Base-by-base conservation (phyloP, 2,329 filamentous ascomycete genomes). In the Parascedosporium putredinis region DNA sequence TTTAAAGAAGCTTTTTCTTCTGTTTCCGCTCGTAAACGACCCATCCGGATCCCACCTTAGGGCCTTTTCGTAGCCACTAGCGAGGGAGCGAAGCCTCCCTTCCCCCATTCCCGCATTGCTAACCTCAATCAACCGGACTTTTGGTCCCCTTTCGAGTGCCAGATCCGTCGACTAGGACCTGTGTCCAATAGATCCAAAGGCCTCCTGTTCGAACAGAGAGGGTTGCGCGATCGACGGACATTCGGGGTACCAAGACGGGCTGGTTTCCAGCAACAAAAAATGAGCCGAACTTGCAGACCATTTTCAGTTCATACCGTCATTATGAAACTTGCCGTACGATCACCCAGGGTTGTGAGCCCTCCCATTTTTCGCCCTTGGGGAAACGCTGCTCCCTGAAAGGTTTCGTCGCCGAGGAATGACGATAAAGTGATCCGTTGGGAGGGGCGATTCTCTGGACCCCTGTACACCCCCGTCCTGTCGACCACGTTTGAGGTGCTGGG, bases 401-500 rank as follows among this genome's bases (percentile, higher is more conserved):
- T 36, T 9, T 9, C 7, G 33, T 36, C 33, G 8, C 33, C 10
- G 38, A 20, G 23, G 38, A 42, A 42, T 42, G 38, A 42, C 16
- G 20, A 23, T 20, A 10, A 20, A 22, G 20, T 42, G 38, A 42
- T 42, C 20, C 38, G 12, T 20, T 12, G 16, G 20, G 38, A 42
- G 38, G 38, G 38, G 38, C 23, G 20, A 20, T 16, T 42, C 23
- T 20, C 14, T 10, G 5, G 20, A 42, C 38, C 16, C 18, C 20
- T 2, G 16, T 20, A 22, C 38, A 14, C 38, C 7, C 18, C 38
- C 38, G 20, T 42, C n/a, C 36, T 40, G 36, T 40, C n/a, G 18
- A n/a, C n/a, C n/a, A n/a, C n/a, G n/a, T n/a, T n/a, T n/a, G 10
- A 18, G 12, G 36, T 48, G 46, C 40, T 48, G 38, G 46, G 40